phyloP scores from a whole-genome alignment of 192 early-diverging fungal genomes.

The Entophlyctis luteolus region DNA sequence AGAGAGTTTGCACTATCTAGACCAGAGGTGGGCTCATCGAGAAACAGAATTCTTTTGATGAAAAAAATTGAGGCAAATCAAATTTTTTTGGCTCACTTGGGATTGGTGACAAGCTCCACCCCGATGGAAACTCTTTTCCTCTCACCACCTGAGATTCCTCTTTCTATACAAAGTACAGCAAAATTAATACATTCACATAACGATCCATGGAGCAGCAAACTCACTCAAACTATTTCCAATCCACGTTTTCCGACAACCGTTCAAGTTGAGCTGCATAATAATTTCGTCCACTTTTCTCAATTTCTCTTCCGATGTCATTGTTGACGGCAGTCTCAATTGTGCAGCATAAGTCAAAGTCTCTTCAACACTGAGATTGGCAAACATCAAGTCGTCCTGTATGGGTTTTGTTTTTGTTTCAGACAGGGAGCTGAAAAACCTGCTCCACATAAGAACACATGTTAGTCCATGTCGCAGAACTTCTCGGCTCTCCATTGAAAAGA shows the following conservation, averaged over 20 bases:
- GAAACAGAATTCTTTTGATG: conserved; percentile 22
- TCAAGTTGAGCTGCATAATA: conserved; percentile 58
- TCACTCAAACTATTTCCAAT: conserved; percentile 44
- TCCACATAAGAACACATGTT: conserved; percentile 37
- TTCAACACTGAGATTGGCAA: conserved; percentile 52
- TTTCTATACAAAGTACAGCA: conserved; percentile 5
- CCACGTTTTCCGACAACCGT: conserved; percentile 48
- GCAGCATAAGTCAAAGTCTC: conserved; percentile 71
- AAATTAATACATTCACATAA: conserved; percentile 3
- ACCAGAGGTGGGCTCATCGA: conserved; percentile 46
- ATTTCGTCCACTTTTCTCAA: conserved; percentile 53
- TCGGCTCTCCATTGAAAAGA: conserved; percentile 21
- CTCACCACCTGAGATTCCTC: conserved; percentile 51
- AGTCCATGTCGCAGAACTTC: conserved; percentile 18
- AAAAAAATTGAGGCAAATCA: conserved; percentile 10
- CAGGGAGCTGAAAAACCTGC: conserved; percentile 20
- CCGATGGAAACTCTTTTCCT: conserved; percentile 47
- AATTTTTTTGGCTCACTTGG: conserved; percentile 10
- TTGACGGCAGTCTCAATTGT: conserved; percentile 54
- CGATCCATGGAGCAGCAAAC: neutral
- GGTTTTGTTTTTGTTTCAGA: neutral
- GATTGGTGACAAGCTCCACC: conserved; percentile 34
- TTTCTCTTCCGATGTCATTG: conserved; percentile 40
- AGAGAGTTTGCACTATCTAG: conserved; percentile 63
- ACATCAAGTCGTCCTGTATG: conserved; percentile 29